Conservation (phyloP, 2,329 filamentous ascomycete genomes). For the Fusarium begoniae region DNA sequence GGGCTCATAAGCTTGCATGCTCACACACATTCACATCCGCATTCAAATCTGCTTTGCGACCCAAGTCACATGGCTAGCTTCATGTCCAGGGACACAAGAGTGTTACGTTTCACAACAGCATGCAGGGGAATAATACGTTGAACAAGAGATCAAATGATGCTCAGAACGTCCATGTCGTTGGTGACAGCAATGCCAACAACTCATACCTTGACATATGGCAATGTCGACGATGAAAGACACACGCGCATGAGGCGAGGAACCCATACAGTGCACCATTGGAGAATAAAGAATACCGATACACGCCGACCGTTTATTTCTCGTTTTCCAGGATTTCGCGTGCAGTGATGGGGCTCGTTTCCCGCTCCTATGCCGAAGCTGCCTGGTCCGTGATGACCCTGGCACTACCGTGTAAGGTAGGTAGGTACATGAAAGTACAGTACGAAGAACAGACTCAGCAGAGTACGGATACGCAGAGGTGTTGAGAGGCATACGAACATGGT, state of each 20-base stretch:
- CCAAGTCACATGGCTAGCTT: slow-evolving; percentile 31
- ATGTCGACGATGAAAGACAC: slow-evolving; percentile 8
- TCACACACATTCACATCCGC: slow-evolving; percentile 2
- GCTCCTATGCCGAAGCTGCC: slow-evolving; percentile 24
- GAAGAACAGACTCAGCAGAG: slow-evolving; percentile 4
- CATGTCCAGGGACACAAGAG: slow-evolving; percentile 16
- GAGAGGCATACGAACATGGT: background rate
- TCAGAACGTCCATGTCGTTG: slow-evolving; percentile 23
- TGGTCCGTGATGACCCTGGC: slow-evolving; percentile 33
- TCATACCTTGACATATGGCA: slow-evolving; percentile 16
- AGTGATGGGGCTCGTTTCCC: slow-evolving; percentile 27
- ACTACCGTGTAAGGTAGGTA: background rate
- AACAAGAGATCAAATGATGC: slow-evolving; percentile 15
- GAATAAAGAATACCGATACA: slow-evolving; percentile 5
- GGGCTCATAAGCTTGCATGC: slow-evolving; percentile 11
- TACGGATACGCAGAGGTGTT: slow-evolving; percentile 9
- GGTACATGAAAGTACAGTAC: background rate
- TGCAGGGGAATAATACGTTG: slow-evolving; percentile 27
- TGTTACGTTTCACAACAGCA: slow-evolving; percentile 26
- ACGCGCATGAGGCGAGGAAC: slow-evolving; percentile 3
- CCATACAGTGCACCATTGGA: slow-evolving; percentile 19
- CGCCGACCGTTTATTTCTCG: background rate
- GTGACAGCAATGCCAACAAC: slow-evolving; percentile 23
- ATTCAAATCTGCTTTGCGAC: slow-evolving; percentile 15
- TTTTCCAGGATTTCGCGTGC: slow-evolving; percentile 21